A percentile compares a stretch with the other conserved stretches of the same genome.
Conservation (phyloP, 2,329 filamentous ascomycete species). For the Trichoderma asperellum region DNA sequence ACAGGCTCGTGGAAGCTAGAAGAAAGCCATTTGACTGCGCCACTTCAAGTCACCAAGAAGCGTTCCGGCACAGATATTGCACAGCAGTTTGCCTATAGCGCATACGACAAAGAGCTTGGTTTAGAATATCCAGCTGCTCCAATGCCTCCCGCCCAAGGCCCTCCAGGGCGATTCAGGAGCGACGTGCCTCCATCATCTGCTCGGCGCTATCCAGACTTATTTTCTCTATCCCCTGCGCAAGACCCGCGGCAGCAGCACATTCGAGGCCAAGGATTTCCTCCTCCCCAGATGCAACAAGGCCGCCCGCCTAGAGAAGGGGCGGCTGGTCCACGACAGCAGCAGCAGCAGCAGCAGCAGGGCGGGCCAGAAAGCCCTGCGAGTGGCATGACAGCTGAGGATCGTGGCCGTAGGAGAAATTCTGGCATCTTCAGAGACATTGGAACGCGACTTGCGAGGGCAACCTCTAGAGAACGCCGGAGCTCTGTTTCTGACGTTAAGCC, state of each 20-base stretch:
- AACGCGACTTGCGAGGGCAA: conserved; percentile 46
- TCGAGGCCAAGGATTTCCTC: conserved; percentile 30
- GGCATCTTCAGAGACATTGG: conserved; percentile 58
- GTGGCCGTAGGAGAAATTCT: conserved; percentile 46
- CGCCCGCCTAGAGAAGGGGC: conserved; percentile 42
- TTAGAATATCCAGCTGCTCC: conserved; percentile 32
- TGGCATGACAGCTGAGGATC: conserved; percentile 45
- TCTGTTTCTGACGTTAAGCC: conserved; percentile 35
- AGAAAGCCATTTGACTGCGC: conserved; percentile 58
- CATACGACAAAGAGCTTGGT: conserved; percentile 59
- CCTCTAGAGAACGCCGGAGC: conserved; percentile 40
- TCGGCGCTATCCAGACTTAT: conserved; percentile 54
- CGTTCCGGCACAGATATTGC: conserved; percentile 40
- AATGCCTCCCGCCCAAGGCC: conserved; percentile 28
- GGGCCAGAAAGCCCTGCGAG: conserved; percentile 29
- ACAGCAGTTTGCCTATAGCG: conserved; percentile 42
- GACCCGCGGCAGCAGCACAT: conserved; percentile 22
- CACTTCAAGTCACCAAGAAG: conserved; percentile 47
- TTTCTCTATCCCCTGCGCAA: conserved; percentile 38
- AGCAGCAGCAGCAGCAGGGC: conserved; percentile 3
- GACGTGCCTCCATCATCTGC: conserved; percentile 56
- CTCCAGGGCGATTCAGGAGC: conserved; percentile 37
- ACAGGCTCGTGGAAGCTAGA: conserved; percentile 58
- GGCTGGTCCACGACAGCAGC: background rate
- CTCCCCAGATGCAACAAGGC: conserved; percentile 28